Evolutionary conservation across 2,329 filamentous ascomycete genomes (phyloP), one percentile per base, ranked within the genome.

Genomic region (Colletotrichum kahawae): DNA sequence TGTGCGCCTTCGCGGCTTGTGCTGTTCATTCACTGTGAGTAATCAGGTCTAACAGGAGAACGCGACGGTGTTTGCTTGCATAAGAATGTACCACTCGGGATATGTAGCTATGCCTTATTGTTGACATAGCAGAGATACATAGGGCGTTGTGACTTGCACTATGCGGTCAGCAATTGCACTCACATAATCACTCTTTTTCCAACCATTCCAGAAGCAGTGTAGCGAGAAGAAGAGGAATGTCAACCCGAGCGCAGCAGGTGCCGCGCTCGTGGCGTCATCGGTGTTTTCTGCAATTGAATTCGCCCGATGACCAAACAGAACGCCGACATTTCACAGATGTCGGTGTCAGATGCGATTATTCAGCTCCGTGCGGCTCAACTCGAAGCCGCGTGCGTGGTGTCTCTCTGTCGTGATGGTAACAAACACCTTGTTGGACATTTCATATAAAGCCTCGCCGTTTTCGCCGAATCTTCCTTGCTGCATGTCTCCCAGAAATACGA

Each of bases 281-380:
- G 64, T 43, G n/a, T 36, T 56, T 24, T 7, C 18, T 34, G 29
- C 29, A 10, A 8, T 21, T 16, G 16, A 56, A 36, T 67, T 56
- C 14, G 18, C 43, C 64, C 64, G 64, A 67, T 38, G 43, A 36
- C 13, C 29, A 29, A 67, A 51, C 48, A 54, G 54, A 70, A 21
- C 67, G 27, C 59, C 71, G 48, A 71, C 59, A 16, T 65, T 34
- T 18, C 18, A 31, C 21, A 16, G 24, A 27, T 38, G 54, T 38
- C 31, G 38, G 29, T 5, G 18, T 18, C 21, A 3, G 31, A 27
- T 24, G 51, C 12, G 21, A 48, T 70, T 74, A 48, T 70, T 74
- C 71, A 74, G 71, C 71, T 38, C 63, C 54, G 68, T 36, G 34
- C 67, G 67, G 71, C 60, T 66, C 68, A 71, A 74, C 34, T 33